phyloP scores from a whole-genome alignment of 2,329 filamentous ascomycete species.

The Colletotrichum sublineola region DNA sequence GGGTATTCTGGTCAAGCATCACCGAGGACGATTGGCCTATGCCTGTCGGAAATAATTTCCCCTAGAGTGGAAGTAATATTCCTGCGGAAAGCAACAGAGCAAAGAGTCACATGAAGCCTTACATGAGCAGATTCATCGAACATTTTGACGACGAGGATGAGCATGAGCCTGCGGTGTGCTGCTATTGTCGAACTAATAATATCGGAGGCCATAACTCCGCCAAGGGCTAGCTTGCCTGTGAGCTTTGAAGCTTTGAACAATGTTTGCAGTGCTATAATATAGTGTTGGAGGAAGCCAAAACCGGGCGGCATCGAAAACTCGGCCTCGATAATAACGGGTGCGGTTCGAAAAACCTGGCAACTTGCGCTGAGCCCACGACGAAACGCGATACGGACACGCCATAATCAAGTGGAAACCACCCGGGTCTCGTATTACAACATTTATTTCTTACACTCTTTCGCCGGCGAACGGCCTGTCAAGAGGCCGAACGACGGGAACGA shows the following conservation, averaged over 20 bases:
- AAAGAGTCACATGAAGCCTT: neutral
- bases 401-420: constrained; percentile 3
- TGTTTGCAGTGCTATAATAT: neutral
- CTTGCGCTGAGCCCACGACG: neutral
- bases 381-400: neutral
- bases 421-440: neutral
- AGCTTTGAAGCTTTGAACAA: neutral
- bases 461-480: neutral
- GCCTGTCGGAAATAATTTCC: constrained; percentile 59
- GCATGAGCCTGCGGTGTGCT: neutral
- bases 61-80: constrained; percentile 29
- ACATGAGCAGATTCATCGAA: constrained; percentile 2
- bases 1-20: constrained; percentile 99
- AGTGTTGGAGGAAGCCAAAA: neutral
- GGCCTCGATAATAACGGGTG: neutral
- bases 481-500: constrained; percentile 17
- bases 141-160: constrained; percentile 9
- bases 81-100: neutral
- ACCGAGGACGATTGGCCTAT: constrained; percentile 98
- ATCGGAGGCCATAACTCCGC: neutral
- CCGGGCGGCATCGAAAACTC: neutral
- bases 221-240: neutral
- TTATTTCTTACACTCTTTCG: constrained; percentile 20
- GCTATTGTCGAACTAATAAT: neutral
- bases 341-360: neutral